Evolutionary conservation across 768 basidiomycete species (phyloP), one percentile per base, ranked within the genome.

Genomic region (Hericium erinaceus): DNA sequence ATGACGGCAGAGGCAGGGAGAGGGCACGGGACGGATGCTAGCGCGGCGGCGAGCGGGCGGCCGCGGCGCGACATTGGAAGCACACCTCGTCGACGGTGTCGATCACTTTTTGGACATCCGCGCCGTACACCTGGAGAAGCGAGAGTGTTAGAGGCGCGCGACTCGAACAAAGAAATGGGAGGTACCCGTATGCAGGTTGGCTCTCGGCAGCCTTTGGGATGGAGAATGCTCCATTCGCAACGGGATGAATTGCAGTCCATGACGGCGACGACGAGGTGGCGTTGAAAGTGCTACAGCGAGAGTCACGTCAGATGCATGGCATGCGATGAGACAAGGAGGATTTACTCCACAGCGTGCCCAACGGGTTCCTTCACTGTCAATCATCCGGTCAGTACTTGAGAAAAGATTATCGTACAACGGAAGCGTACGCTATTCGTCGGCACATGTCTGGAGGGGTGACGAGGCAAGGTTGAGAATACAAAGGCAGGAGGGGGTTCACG

Each of bases 41-140:
- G 41, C 41, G 15, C 41, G 41, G 41, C 13, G 41, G 41, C 41
- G 16, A 16, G 48, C 48, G 48, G n/a, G 48, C 48, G 26, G 48
- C 75, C 10, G 85, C 84, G 57, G 83, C 79, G 39, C 82, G 80
- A 68, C 87, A 90, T 49, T 80, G 79, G 64, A 78, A 83, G 68
- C 87, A 90, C 58, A 74, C 83, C 54, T 89, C 85, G 64, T 88
- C 79, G 63, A 88, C 85, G 44, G 73, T 74, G 71, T 89, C 87
- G 58, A 87, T 68, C 65, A 84, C 81, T 59, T 78, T 76, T 65
- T 90, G 81, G 57, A 90, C 77, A 59, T 89, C 87, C 2, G 73
- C 67, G 5, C 83, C 87, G 68, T 78, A 90, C 64, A 80, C 79
- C 87, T 90, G 65, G 56, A 44, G 33, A 37, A 39, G 26, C 54